Percentiles rank a stretch among this genome's conserved stretches.
Conservation (phyloP, 2,329 filamentous ascomycete genomes). For the Penicillium sp. region DNA sequence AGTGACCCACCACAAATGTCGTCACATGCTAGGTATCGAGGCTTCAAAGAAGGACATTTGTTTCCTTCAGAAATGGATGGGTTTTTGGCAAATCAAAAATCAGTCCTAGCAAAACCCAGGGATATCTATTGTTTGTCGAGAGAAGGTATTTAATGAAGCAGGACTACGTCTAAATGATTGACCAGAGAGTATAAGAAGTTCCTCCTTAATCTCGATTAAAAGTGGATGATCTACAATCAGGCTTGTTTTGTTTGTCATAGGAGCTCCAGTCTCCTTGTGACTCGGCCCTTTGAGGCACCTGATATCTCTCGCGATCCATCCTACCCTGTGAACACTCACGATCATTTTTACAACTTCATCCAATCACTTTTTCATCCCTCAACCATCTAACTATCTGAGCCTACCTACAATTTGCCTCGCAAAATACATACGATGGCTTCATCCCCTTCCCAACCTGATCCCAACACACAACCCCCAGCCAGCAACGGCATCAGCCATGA, state of each 20-base stretch:
- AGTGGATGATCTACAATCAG: too few relatives aligned
- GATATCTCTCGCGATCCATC: not conserved
- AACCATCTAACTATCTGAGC: not conserved
- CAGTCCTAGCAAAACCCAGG: too few relatives aligned
- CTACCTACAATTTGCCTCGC: not conserved
- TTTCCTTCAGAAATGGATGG: too few relatives aligned
- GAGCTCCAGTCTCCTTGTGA: not conserved
- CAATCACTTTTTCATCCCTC: not conserved
- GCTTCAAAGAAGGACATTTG: too few relatives aligned
- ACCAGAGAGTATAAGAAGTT: not conserved
- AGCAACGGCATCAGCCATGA: not conserved
- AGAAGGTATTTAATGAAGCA: not conserved
- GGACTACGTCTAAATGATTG: too few relatives aligned
- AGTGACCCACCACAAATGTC: too few relatives aligned
- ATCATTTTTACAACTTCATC: not conserved
- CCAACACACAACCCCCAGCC: not conserved
- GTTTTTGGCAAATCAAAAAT: too few relatives aligned
- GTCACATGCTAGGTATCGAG: too few relatives aligned
- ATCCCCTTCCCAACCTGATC: not conserved
- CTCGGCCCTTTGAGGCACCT: not conserved
- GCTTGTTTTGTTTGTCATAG: not conserved
- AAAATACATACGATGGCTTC: not conserved
- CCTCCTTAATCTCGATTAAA: too few relatives aligned
- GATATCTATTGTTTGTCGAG: too few relatives aligned
- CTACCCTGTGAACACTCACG: not conserved